Evolutionary conservation across 2,329 filamentous ascomycete genomes (phyloP), one percentile per base, ranked within the genome.

Genomic region (Fusarium piperis): DNA sequence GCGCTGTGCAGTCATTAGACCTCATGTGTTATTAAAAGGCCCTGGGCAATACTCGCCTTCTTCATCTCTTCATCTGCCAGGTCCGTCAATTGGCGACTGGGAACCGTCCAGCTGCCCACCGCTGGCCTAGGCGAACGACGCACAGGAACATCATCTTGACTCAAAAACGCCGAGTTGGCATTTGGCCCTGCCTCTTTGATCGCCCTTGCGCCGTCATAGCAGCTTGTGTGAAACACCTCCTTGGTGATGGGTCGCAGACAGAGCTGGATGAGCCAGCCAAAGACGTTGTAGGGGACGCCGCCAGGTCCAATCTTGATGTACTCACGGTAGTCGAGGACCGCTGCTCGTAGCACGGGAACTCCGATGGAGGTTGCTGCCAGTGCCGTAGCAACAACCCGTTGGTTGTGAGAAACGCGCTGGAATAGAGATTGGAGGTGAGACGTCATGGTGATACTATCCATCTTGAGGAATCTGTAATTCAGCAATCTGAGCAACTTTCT

Each of bases 301-400:
- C 61, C 61, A n/a, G 70, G 70, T 12, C 66, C 70, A 11, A 72
- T 67, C 30, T 38, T 63, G n/a, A 72, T 48, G 36, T 72, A 72
- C 3, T 57, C 70, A 41, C 35, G 52, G 13, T 72, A 72, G 33
- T 70, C 66, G 9, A 56, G 36, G 10, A 44, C 35, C 4, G 59
- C 70, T 30, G 59, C 28, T 2, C 70, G 70, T 9, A 70, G 26
- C 8, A 67, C 32, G 7, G 70, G 70, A n/a, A 72, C 30, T 6
- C 59, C 59, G 10, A 72, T 44, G 2, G 44, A 10, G 4, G 35
- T 28, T 4, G 62, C 67, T 10, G 35, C 41, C 8, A 67, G n/a
- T 1, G 53, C 52, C 11, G 56, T 60, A 7, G 52, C 65, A 10
- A 28, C 36, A 8, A 72, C 15, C 15, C 53, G 67, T n/a, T 58